These are phyloP conservation scores for Ogataea nitratoaversa DNA, from an alignment of 805 yeast species.

Conservation along the genomic window DNA sequence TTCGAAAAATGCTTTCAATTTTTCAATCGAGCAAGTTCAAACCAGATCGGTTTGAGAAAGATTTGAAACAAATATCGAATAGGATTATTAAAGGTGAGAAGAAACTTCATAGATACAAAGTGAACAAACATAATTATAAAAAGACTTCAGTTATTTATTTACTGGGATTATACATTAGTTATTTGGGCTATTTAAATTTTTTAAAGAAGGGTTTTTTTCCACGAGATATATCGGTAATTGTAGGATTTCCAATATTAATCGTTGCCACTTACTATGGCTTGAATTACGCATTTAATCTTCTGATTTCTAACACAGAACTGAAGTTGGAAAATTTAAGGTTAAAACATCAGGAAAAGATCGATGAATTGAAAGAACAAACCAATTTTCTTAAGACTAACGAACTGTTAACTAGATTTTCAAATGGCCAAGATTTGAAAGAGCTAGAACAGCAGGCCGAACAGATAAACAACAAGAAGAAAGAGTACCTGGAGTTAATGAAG, in stretches of 20 bases:
- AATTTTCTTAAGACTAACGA: conserved; percentile 73
- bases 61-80: conserved; percentile 34
- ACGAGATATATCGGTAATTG: conserved; percentile 4
- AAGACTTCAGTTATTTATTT: conserved; percentile 17
- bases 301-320: conserved; percentile 20
- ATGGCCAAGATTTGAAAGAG: conserved; percentile 45
- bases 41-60: conserved; percentile 41
- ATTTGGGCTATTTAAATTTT: conserved; percentile 20
- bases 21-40: conserved; percentile 33
- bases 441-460: conserved; percentile 41
- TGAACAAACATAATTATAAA: conserved; percentile 15
- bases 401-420: conserved; percentile 57
- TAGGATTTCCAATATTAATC: conserved; percentile 9
- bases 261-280: conserved; percentile 11
- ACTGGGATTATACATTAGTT: conserved; percentile 19
- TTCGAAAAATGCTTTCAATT: conserved; percentile 22
- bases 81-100: conserved; percentile 30
- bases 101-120: conserved; percentile 12
- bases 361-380: conserved; percentile 44
- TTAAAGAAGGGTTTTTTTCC: neutral
- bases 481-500: conserved; percentile 32
- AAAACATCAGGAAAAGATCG: conserved; percentile 34
- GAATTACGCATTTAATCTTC: conserved; percentile 14
- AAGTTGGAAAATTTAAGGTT: conserved; percentile 25
- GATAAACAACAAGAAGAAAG: conserved; percentile 35